A percentile compares a stretch with the other conserved stretches of the same genome.
phyloP scores from a whole-genome alignment of 768 basidiomycete species.

The Ramaria sp. region DNA sequence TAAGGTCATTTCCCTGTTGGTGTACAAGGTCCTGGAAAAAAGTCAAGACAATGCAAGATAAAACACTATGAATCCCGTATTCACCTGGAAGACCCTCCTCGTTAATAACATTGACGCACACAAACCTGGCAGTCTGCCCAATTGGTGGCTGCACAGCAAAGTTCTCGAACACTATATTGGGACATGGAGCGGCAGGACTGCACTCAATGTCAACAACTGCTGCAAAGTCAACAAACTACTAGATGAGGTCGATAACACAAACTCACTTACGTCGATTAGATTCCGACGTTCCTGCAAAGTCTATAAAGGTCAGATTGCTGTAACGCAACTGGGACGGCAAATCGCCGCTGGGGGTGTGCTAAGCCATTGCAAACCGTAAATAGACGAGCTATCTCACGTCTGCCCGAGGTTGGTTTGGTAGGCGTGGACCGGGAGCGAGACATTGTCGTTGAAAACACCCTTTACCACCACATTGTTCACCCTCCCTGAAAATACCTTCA shows the following conservation, averaged over 20 bases:
- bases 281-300: conserved; percentile 36
- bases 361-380: neutral
- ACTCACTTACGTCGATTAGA: conserved; percentile 26
- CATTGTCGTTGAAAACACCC: conserved; percentile 35
- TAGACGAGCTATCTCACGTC: conserved; percentile 21
- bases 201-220: conserved; percentile 41
- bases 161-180: conserved; percentile 29
- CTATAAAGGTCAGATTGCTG: conserved; percentile 32
- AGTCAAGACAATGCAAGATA: too few species aligned
- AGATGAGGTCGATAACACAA: neutral
- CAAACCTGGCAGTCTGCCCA: conserved; percentile 25
- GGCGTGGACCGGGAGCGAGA: conserved; percentile 34
- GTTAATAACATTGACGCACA: conserved; percentile 37
- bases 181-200: conserved; percentile 36
- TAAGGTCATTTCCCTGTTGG: too few species aligned
- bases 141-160: conserved; percentile 29
- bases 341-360: conserved; percentile 28
- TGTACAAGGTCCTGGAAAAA: too few species aligned
- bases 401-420: conserved; percentile 42
- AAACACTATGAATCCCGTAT: too few species aligned
- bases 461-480: conserved; percentile 33
- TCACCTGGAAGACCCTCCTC: conserved; percentile 20
- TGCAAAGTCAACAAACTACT: neutral
- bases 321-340: conserved; percentile 37
- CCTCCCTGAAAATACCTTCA: conserved; percentile 22